Conservation (phyloP, 169 alveolate species). For the Plasmodium knowlesi region DNA sequence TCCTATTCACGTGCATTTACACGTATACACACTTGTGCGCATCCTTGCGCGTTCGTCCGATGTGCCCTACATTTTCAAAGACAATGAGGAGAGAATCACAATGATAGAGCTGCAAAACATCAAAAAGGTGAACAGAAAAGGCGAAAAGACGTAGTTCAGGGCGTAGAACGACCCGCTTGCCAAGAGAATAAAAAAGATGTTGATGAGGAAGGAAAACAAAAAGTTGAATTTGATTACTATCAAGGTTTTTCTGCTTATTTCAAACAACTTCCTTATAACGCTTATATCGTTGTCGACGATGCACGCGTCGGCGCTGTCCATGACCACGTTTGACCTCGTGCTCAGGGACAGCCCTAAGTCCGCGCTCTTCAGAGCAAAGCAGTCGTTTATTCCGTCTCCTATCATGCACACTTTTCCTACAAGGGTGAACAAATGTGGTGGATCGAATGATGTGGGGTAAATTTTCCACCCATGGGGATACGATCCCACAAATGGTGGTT, state of each 20-base stretch:
- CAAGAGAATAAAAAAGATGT: slow-evolving; percentile 66
- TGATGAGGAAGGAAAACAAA: slow-evolving; percentile 60
- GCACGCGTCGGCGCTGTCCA: slow-evolving; percentile 74
- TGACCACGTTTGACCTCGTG: slow-evolving; percentile 67
- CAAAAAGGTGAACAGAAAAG: slow-evolving; percentile 56
- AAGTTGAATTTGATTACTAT: slow-evolving; percentile 65
- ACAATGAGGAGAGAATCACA: slow-evolving; percentile 57
- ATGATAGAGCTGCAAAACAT: slow-evolving; percentile 71
- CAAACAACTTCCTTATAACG: slow-evolving; percentile 57
- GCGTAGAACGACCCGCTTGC: slow-evolving; percentile 74
- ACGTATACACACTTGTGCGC: neutral
- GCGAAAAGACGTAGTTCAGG: slow-evolving; percentile 54
- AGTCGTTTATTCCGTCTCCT: slow-evolving; percentile 74
- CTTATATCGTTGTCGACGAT: slow-evolving; percentile 66
- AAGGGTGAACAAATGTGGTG: neutral
- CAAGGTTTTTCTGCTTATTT: slow-evolving; percentile 65
- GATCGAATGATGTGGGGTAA: neutral
- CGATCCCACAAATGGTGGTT: too few species aligned
- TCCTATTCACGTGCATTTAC: neutral
- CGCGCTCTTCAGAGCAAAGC: slow-evolving; percentile 70
- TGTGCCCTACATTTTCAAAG: slow-evolving; percentile 52
- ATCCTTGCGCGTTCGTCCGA: neutral
- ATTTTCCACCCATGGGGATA: neutral
- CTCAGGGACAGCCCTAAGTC: slow-evolving; percentile 64
- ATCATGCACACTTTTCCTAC: slow-evolving; percentile 72